A percentile compares a stretch with the other conserved stretches of the same genome.
phyloP scores from a whole-genome alignment of 495 filamentous ascomycete species.

The Elasticomyces elasticus region DNA sequence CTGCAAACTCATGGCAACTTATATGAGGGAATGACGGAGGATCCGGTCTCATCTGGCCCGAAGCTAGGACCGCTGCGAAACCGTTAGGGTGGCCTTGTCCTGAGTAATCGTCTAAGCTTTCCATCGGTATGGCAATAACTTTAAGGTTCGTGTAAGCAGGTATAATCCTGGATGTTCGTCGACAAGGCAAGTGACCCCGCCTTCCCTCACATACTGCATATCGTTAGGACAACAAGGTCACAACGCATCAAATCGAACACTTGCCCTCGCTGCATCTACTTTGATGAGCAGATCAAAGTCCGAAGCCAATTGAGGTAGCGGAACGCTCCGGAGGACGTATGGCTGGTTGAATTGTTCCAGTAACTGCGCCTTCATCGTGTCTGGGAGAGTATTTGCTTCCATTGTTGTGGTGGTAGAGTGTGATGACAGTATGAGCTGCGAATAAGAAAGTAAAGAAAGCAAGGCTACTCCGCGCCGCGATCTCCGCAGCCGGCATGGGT shows the following conservation, averaged over 20 bases:
- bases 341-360: constrained; percentile 38
- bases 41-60: constrained; percentile 32
- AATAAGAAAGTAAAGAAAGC: too few species aligned
- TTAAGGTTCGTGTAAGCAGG: too few species aligned
- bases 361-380: constrained; percentile 18
- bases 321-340: constrained; percentile 39
- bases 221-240: too few species aligned
- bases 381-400: neutral
- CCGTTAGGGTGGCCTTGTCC: too few species aligned
- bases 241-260: too few species aligned
- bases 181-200: too few species aligned
- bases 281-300: constrained; percentile 47
- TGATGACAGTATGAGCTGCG: too few species aligned
- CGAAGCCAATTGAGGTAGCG: constrained; percentile 36
- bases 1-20: constrained; percentile 48
- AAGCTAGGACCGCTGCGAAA: constrained; percentile 40
- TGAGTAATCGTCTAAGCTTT: too few species aligned
- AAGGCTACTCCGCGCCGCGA: too few species aligned
- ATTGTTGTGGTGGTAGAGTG: neutral
- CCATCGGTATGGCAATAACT: constrained; percentile 54
- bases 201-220: too few species aligned
- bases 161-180: too few species aligned
- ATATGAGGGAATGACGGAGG: constrained; percentile 38
- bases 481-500: too few species aligned
- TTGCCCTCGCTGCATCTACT: constrained; percentile 44